phyloP scores from a whole-genome alignment of 2,329 filamentous ascomycete species.

The Zymoseptoria crescenta region DNA sequence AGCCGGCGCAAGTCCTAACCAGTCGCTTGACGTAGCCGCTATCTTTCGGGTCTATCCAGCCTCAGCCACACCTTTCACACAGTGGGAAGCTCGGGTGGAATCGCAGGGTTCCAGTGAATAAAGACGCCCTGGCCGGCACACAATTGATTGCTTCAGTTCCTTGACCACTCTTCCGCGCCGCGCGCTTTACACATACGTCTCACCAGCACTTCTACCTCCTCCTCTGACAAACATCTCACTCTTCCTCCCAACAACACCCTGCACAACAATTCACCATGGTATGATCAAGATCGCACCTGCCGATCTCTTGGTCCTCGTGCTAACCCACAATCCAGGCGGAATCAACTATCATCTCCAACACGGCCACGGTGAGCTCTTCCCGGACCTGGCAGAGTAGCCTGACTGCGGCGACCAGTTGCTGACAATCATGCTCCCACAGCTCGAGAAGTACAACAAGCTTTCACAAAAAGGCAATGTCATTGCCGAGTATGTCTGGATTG shows the following conservation, averaged over 20 bases:
- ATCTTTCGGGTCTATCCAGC: background rate
- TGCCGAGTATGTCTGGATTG: slow-evolving; percentile 97
- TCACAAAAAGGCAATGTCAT: slow-evolving; percentile 83
- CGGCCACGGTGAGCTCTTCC: slow-evolving; percentile 2
- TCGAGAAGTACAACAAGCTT: slow-evolving; percentile 85
- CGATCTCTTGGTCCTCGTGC: background rate
- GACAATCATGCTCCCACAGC: slow-evolving; percentile 44
- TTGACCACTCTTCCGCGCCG: background rate
- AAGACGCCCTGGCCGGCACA: background rate
- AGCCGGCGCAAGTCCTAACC: background rate
- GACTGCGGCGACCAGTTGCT: background rate
- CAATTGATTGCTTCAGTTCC: background rate
- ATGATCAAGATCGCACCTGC: background rate
- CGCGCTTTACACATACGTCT: background rate
- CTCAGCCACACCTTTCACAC: background rate
- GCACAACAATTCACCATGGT: background rate
- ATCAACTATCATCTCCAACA: background rate
- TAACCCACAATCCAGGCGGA: background rate
- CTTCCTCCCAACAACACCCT: background rate
- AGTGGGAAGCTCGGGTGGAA: background rate
- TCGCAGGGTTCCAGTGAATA: background rate
- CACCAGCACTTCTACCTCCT: background rate
- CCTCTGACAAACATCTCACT: background rate
- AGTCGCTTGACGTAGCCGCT: background rate
- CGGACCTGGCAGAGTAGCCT: background rate